These are phyloP conservation scores for Candida nemodendra DNA, from an alignment of 805 yeast species.

Conservation along the genomic window DNA sequence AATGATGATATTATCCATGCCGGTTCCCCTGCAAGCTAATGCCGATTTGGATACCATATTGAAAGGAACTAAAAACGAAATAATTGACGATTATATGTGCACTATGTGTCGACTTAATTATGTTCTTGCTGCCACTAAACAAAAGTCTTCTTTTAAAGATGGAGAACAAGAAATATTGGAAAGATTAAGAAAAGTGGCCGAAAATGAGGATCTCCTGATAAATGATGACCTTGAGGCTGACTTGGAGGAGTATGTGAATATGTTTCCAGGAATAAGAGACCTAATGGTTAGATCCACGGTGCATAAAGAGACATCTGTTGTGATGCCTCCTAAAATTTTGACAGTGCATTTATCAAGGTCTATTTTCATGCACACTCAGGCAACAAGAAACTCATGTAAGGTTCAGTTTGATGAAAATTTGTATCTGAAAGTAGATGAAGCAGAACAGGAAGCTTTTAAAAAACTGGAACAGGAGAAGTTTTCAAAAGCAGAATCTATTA, in stretches of 20 bases:
- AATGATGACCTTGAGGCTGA: slow-evolving; percentile 64
- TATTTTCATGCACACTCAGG: slow-evolving; percentile 61
- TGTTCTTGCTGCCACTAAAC: slow-evolving; percentile 34
- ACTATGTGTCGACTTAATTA: slow-evolving; percentile 58
- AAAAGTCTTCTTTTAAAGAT: slow-evolving; percentile 17
- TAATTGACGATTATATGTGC: slow-evolving; percentile 80
- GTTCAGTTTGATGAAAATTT: slow-evolving; percentile 61
- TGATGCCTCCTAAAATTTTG: slow-evolving; percentile 67
- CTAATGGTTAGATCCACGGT: slow-evolving; percentile 57
- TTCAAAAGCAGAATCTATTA: slow-evolving; percentile 29
- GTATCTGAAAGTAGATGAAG: slow-evolving; percentile 46
- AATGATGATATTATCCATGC: slow-evolving; percentile 69
- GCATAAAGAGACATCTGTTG: slow-evolving; percentile 58
- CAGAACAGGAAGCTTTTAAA: slow-evolving; percentile 24
- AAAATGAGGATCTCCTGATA: slow-evolving; percentile 43
- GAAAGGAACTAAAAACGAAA: slow-evolving; percentile 56
- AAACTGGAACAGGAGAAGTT: slow-evolving; percentile 6
- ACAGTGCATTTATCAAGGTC: slow-evolving; percentile 88
- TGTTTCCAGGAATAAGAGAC: slow-evolving; percentile 33
- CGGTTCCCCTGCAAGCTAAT: slow-evolving; percentile 57
- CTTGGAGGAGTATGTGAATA: slow-evolving; percentile 45
- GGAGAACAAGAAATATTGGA: slow-evolving; percentile 35
- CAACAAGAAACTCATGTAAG: slow-evolving; percentile 72
- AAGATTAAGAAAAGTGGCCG: slow-evolving; percentile 36
- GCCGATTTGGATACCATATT: slow-evolving; percentile 50